These are phyloP conservation scores for Picocystis sp. DNA, from an alignment of 163 green algal species.

Conservation along the genomic window DNA sequence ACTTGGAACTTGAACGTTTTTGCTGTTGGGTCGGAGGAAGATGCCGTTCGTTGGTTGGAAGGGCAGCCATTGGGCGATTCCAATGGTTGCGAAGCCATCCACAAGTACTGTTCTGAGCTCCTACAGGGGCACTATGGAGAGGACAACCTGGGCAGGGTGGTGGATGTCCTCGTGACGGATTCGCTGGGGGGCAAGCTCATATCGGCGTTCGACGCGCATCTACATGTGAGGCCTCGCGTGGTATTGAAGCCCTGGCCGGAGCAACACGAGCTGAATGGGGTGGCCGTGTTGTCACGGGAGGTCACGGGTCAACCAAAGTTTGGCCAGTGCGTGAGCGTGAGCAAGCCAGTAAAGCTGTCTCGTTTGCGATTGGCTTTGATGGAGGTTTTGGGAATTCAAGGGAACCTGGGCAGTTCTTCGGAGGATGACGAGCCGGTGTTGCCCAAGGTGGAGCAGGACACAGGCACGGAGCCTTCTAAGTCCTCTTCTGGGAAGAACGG, in stretches of 20 bases:
- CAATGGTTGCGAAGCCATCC: neutral
- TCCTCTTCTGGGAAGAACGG: constrained; percentile 2
- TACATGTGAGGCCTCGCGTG: constrained; percentile 23
- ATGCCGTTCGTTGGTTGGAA: constrained; percentile 15
- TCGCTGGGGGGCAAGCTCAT: constrained; percentile 28
- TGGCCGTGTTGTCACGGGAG: neutral
- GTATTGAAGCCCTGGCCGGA: constrained; percentile 58
- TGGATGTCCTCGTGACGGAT: constrained; percentile 46
- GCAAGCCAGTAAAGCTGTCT: constrained; percentile 41
- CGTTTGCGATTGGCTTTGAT: constrained; percentile 45
- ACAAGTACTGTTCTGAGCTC: constrained; percentile 13
- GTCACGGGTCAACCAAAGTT: neutral
- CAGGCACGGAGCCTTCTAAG: neutral
- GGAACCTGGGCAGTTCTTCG: constrained; percentile 21
- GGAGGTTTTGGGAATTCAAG: constrained; percentile 41
- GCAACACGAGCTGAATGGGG: constrained; percentile 27
- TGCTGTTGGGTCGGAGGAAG: constrained; percentile 15
- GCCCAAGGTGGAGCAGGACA: constrained; percentile 1
- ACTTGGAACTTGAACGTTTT: constrained; percentile 10
- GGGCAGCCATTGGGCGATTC: constrained; percentile 15
- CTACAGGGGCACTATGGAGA: constrained; percentile 14
- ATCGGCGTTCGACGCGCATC: constrained; percentile 21
- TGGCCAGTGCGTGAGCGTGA: constrained; percentile 30
- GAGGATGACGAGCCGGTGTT: neutral
- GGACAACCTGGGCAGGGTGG: constrained; percentile 19